Base-by-base conservation (phyloP, 78 protist species). In the Dictyostelium intermedium region DNA sequence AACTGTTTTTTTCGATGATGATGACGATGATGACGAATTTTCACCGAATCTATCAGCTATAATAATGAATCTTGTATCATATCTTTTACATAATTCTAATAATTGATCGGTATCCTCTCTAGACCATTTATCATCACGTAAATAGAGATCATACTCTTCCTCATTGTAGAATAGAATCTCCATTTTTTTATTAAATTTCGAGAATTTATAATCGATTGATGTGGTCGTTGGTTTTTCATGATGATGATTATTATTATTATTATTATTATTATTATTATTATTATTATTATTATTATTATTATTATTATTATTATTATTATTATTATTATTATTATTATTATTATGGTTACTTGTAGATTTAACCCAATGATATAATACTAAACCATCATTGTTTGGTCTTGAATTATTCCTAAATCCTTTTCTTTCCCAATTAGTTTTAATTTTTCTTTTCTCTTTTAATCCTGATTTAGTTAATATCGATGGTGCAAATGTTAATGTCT, bases 91-190 rank as follows among this genome's bases (percentile, higher is more conserved):
- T 27, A 91, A 80, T 3, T 91, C 97, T 10, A 95, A 63, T 8
- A 95, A 37, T 30, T 43, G 63, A 60, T 91, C 95, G 0, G 97
- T 95, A 81, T 95, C 97, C n/a, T 91, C 91, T 53, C 41, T 82
- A 5, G 93, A 79, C 97, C 97, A 95, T 41, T 81, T 23, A 1
- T 82, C 63, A 86, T 92, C 91, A 66, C 84, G 47, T 39, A 89
- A 53, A 80, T 89, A 89, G 6, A 80, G 23, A 47, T 89, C 94
- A 23, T 89, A 89, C 76, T 89, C 94, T 7, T 89, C 94, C 63
- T 89, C 94, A 34, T 60, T 89, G n/a, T 80, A 89, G 34, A 89
- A n/a, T 20, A 89, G 47, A 20, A 89, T 70, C 10, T 89, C 94
- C 94, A 89, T 89, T 77, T 89, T 89, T n/a, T 89, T 89, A 50